These are phyloP conservation scores for Scedosporium dehoogii DNA, from an alignment of 2,329 filamentous ascomycete genomes.

Conservation along the genomic window DNA sequence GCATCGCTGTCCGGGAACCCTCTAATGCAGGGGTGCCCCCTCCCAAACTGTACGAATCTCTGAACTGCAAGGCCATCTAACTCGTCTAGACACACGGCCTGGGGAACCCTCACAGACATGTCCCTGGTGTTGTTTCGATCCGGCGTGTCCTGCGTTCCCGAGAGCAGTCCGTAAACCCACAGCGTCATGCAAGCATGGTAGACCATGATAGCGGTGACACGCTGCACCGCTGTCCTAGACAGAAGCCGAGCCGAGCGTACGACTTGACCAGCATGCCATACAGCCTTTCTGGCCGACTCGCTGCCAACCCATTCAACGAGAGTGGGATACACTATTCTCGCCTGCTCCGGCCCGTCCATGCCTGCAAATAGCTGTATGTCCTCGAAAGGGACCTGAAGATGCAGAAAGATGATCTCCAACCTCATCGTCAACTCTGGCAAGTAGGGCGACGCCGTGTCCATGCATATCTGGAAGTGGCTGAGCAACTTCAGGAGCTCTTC, in stretches of 20 bases:
- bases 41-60: slow-evolving; percentile 16
- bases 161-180: slow-evolving; percentile 55
- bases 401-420: slow-evolving; percentile 44
- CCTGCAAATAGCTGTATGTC: slow-evolving; percentile 60
- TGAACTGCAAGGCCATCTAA: slow-evolving; percentile 23
- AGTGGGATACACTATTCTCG: slow-evolving; percentile 45
- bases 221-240: slow-evolving; percentile 42
- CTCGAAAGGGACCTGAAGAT: slow-evolving; percentile 53
- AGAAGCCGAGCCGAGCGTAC: slow-evolving; percentile 49
- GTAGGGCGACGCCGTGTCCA: slow-evolving; percentile 1
- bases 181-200: slow-evolving; percentile 59
- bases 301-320: slow-evolving; percentile 50
- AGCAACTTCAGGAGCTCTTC: slow-evolving; percentile 19
- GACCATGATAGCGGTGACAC: slow-evolving; percentile 58
- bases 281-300: slow-evolving; percentile 43
- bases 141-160: slow-evolving; percentile 19
- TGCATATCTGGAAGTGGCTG: slow-evolving; percentile 11
- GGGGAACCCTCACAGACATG: slow-evolving; percentile 24
- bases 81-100: slow-evolving; percentile 22
- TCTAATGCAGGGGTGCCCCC: slow-evolving; percentile 11
- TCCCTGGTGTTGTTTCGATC: slow-evolving; percentile 29
- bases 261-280: slow-evolving; percentile 62
- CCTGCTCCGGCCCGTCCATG: slow-evolving; percentile 57
- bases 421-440: slow-evolving; percentile 19
- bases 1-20: slow-evolving; percentile 16